Conservation (phyloP, 73 alveolate species). For the Urostyla sp. region DNA sequence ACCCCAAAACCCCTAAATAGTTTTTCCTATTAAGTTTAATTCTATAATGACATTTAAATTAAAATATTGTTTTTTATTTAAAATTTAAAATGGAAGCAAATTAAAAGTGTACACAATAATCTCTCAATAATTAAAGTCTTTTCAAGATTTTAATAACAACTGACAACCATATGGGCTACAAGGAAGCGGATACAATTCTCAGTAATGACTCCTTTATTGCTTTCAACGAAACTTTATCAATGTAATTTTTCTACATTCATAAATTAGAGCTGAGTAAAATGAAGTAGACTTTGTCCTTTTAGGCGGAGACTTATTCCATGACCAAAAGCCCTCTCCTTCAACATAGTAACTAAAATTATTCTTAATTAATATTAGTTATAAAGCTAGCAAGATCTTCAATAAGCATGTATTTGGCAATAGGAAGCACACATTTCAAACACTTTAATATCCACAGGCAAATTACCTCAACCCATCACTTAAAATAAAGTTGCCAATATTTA, state of each 20-base stretch:
- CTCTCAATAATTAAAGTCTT: no score
- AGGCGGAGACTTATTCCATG: conserved; percentile 99
- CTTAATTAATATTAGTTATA: not conserved
- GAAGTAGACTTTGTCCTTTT: conserved; percentile 85
- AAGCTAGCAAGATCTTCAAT: conserved; percentile 83
- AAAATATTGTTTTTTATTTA: no score
- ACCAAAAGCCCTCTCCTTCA: conserved; percentile 87
- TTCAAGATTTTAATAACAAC: conserved; percentile 93
- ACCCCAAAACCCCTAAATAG: no score
- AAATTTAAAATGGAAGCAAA: no score
- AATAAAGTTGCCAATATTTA: conserved; percentile 92
- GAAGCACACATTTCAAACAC: conserved; percentile 74
- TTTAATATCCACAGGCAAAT: conserved; percentile 80
- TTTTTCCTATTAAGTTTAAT: no score
- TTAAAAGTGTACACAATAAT: no score
- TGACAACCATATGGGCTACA: conserved; percentile 96
- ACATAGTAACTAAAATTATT: conserved; percentile 62
- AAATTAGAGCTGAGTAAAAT: conserved; percentile 44
- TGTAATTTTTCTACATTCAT: conserved; percentile 4
- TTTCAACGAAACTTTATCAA: conserved; percentile 91
- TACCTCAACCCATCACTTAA: conserved; percentile 80
- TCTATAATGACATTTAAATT: no score
- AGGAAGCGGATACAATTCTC: conserved; percentile 87
- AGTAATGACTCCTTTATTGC: conserved; percentile 94
- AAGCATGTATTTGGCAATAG: conserved; percentile 92